phyloP scores from a whole-genome alignment of 2,329 filamentous ascomycete species.

The Pseudogymnoascus sp. region DNA sequence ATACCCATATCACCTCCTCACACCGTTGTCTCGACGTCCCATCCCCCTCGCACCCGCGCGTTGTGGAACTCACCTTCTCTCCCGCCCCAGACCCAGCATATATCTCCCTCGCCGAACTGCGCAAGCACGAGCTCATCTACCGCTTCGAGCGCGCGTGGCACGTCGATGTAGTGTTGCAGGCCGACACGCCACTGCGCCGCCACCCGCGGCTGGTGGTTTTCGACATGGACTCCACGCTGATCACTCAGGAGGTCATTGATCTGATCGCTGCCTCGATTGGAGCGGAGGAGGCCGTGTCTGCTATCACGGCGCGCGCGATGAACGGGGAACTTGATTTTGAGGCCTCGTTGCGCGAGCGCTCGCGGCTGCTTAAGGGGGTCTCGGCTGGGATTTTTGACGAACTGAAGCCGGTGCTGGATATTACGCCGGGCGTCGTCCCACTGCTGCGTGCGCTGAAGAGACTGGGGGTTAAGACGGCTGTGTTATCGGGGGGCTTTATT shows the following conservation, averaged over 20 bases:
- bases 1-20: conserved; percentile 48
- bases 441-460: conserved; percentile 67
- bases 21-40: conserved; percentile 54
- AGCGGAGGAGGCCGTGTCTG: conserved; percentile 72
- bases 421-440: conserved; percentile 72
- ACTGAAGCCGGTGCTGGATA: conserved; percentile 65
- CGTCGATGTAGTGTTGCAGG: conserved; percentile 72
- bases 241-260: conserved; percentile 96
- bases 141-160: conserved; percentile 85
- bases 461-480: conserved; percentile 79
- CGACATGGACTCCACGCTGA: conserved; percentile 97
- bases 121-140: conserved; percentile 74
- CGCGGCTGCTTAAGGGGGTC: conserved; percentile 73
- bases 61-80: conserved; percentile 59
- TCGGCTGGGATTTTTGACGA: conserved; percentile 70
- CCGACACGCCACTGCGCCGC: conserved; percentile 63
- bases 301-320: conserved; percentile 92
- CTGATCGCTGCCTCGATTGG: conserved; percentile 81
- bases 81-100: conserved; percentile 55
- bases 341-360: conserved; percentile 70
- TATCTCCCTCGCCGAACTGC: conserved; percentile 59
- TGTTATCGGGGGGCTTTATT: conserved; percentile 86
- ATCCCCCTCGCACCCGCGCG: conserved; percentile 47
- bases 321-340: conserved; percentile 92
- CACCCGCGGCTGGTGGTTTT: conserved; percentile 87